Evolutionary conservation across 108 stramenopile genomes (phyloP).

Genomic region (Nitzschia sp.): DNA sequence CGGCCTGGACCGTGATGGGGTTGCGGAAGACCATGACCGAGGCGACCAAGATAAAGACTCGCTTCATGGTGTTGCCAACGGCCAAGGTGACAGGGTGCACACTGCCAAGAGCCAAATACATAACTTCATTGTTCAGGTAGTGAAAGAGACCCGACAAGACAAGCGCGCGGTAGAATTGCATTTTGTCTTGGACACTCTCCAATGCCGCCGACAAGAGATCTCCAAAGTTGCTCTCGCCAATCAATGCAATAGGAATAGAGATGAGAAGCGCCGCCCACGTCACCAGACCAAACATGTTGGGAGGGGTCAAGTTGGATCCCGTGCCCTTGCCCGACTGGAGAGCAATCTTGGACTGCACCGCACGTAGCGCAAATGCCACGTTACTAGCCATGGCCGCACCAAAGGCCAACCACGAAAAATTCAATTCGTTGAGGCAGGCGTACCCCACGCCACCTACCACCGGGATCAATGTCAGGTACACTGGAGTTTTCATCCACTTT

Average conservation of each 20-base stretch:
- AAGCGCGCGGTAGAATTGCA: slow-evolving; percentile 51
- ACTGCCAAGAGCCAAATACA: slow-evolving; percentile 85
- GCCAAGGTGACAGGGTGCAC: slow-evolving; percentile 95
- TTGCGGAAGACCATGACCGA: slow-evolving; percentile 91
- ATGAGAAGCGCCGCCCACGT: slow-evolving; percentile 79
- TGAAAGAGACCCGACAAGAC: slow-evolving; percentile 87
- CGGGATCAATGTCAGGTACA: slow-evolving; percentile 83
- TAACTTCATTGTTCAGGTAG: slow-evolving; percentile 96
- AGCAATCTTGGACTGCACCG: slow-evolving; percentile 87
- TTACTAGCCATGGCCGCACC: slow-evolving; percentile 91
- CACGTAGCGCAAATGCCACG: slow-evolving; percentile 85
- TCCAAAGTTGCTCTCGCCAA: slow-evolving; percentile 63
- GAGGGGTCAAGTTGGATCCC: slow-evolving; percentile 71
- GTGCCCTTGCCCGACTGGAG: slow-evolving; percentile 52
- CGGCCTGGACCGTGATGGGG: slow-evolving; percentile 76
- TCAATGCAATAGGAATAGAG: slow-evolving; percentile 73
- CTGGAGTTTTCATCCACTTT: slow-evolving; percentile 73
- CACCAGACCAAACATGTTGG: slow-evolving; percentile 93
- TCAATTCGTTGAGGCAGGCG: slow-evolving; percentile 87
- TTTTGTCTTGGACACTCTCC: slow-evolving; percentile 27
- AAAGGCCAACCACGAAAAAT: slow-evolving; percentile 92
- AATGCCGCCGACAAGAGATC: slow-evolving; percentile 47
- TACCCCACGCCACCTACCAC: slow-evolving; percentile 91
- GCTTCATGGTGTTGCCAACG: slow-evolving; percentile 97
- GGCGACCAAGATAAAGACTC: slow-evolving; percentile 95